Percentiles rank a stretch among this genome's conserved stretches.
phyloP scores from a whole-genome alignment of 2,329 filamentous ascomycete species.

The Exophiala phaeomuriformis region DNA sequence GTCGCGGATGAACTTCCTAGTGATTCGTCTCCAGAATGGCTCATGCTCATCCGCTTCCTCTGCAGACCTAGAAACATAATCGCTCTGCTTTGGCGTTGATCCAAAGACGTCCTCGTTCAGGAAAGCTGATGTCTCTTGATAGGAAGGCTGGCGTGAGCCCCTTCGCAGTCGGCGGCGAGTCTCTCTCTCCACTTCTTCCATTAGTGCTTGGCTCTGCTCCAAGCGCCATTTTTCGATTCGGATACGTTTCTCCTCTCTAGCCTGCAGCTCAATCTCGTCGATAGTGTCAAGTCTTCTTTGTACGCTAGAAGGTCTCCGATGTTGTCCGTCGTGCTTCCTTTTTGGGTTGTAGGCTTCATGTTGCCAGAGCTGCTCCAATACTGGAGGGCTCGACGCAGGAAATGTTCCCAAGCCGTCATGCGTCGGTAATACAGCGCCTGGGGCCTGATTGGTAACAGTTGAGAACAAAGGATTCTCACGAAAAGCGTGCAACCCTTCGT shows the following conservation, averaged over 20 bases:
- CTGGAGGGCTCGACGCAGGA: slow-evolving; percentile 51
- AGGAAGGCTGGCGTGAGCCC: slow-evolving; percentile 12
- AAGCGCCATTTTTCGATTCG: slow-evolving; percentile 87
- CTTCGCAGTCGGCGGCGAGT: slow-evolving; percentile 59
- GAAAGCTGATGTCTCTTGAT: slow-evolving; percentile 14
- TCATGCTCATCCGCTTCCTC: slow-evolving; percentile 48
- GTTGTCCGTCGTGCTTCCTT: slow-evolving; percentile 45
- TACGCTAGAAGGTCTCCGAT: slow-evolving; percentile 49
- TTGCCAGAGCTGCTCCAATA: slow-evolving; percentile 80
- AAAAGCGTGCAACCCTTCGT: slow-evolving; percentile 86
- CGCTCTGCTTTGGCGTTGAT: slow-evolving; percentile 25
- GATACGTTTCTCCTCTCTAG: slow-evolving; percentile 66
- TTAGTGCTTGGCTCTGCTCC: slow-evolving; percentile 76
- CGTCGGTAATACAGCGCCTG: slow-evolving; percentile 68
- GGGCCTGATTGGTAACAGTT: slow-evolving; percentile 38
- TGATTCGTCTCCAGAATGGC: slow-evolving; percentile 72
- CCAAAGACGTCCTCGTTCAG: slow-evolving; percentile 23
- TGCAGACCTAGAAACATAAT: slow-evolving; percentile 16
- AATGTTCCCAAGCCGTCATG: slow-evolving; percentile 93
- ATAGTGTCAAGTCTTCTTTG: slow-evolving; percentile 51
- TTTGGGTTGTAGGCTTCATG: slow-evolving; percentile 79
- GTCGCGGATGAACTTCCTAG: slow-evolving; percentile 77
- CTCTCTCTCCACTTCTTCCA: slow-evolving; percentile 85
- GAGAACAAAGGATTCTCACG: slow-evolving; percentile 52
- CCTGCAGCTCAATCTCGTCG: slow-evolving; percentile 50